Base-by-base conservation (phyloP, 1,139 yeast species). In the Petasospora rhodanensis region DNA sequence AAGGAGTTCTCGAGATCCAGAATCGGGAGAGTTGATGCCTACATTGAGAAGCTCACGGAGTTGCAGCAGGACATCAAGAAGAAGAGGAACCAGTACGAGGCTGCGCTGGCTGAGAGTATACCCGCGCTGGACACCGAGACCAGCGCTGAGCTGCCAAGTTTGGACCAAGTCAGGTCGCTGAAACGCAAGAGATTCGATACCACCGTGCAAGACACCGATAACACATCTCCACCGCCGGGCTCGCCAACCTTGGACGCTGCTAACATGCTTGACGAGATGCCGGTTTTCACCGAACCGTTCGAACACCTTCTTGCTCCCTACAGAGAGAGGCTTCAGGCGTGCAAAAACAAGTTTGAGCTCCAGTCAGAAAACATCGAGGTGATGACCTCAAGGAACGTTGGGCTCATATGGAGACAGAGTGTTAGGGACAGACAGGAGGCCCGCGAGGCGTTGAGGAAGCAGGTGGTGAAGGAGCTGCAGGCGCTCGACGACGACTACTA, bases 11-110 rank as follows among this genome's bases (percentile, higher is more conserved):
- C 54, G 10, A 33, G 37, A 9, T 45, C 60, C 4, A 42, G 61
- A 26, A 30, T 57, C 5, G 23, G 46, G 2, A 45, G 63, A 25
- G 51, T 57, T 2, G 59, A 58, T 25, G 48, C 58, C 14, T 43
- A 53, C 34, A 41, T 60, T 8, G 46, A 49, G 24, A 44, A 47
- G 28, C 43, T 54, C 7, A 52, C 54, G 7, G 45, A 45, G 12
- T 9, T 43, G 1, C 52, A 50, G 23, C 20, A 26, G 2, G 24
- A 29, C 16, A 27, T 50, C 11, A 35, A 30, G 22, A 34, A 34
- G 14, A 37, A 39, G 7, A 33, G 23, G 10, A 23, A 13, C 2
- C 14, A 24, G 5, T 28, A 41, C 22, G 41, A 42, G 8, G n/a
- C 31, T 0, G n/a, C 24, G 7, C 39, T 41, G 3, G 34, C 35